Percentiles rank a stretch among this genome's conserved stretches.
phyloP scores from a whole-genome alignment of 495 filamentous ascomycete genomes.

The Venustampulla echinocandica region DNA sequence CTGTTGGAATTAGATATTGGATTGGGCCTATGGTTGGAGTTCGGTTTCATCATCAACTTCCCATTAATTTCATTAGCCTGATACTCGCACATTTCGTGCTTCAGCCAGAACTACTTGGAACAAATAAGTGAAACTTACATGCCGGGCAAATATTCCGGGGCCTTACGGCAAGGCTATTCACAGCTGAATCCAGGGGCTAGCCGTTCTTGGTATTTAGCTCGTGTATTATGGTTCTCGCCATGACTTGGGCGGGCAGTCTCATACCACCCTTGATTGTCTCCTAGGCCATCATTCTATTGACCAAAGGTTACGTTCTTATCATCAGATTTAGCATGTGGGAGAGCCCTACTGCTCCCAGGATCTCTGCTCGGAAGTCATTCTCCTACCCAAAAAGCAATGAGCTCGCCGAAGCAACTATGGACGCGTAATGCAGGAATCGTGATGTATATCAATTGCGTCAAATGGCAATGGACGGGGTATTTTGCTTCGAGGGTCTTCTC shows the following conservation, averaged over 20 bases:
- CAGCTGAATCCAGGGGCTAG: constrained; percentile 46
- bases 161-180: constrained; percentile 33
- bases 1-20: constrained; percentile 42
- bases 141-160: constrained; percentile 9
- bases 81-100: constrained; percentile 35
- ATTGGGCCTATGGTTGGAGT: constrained; percentile 46
- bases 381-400: constrained; percentile 46
- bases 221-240: constrained; percentile 46
- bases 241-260: constrained; percentile 54
- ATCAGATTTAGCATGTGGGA: constrained; percentile 44
- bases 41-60: constrained; percentile 47
- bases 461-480: constrained; percentile 43
- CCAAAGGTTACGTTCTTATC: constrained; percentile 39
- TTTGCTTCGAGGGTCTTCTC: constrained; percentile 54
- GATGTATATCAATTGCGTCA: constrained; percentile 42
- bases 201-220: constrained; percentile 50
- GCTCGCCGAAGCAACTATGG: constrained; percentile 42
- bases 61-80: constrained; percentile 33
- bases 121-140: constrained; percentile 26
- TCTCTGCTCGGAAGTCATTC: constrained; percentile 31
- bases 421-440: constrained; percentile 44
- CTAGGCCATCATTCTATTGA: constrained; percentile 41
- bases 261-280: constrained; percentile 42
- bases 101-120: constrained; percentile 29
- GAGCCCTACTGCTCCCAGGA: constrained; percentile 43